Percentiles rank a stretch among this genome's conserved stretches.
These are phyloP conservation scores for Microcera coccophila DNA, from an alignment of 2,329 filamentous ascomycete genomes.

Conservation along the genomic window DNA sequence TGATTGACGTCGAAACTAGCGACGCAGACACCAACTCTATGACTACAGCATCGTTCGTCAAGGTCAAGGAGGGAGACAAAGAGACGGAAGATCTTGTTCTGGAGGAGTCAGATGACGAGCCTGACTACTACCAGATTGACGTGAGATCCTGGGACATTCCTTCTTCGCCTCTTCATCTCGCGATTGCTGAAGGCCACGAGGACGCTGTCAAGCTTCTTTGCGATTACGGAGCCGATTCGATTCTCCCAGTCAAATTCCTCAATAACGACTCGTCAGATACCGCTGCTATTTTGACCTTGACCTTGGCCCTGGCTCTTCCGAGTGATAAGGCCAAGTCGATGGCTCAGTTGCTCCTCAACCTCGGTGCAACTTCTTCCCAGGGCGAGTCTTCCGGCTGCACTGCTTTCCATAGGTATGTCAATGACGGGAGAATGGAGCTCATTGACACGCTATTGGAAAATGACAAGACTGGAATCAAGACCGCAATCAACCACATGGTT, in stretches of 20 bases:
- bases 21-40: constrained; percentile 51
- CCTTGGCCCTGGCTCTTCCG: constrained; percentile 63
- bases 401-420: constrained; percentile 61
- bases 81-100: constrained; percentile 38
- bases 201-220: constrained; percentile 67
- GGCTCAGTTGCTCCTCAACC: constrained; percentile 58
- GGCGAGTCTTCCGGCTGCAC: constrained; percentile 63
- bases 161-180: constrained; percentile 71
- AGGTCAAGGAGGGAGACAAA: constrained; percentile 51
- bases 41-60: constrained; percentile 71
- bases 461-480: constrained; percentile 58
- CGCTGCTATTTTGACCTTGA: constrained; percentile 64
- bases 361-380: constrained; percentile 71
- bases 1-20: constrained; percentile 44
- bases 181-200: constrained; percentile 68
- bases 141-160: constrained; percentile 75
- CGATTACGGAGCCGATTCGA: constrained; percentile 71
- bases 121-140: constrained; percentile 77
- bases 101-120: constrained; percentile 59
- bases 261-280: constrained; percentile 44
- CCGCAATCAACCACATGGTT: constrained; percentile 63
- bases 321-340: constrained; percentile 61
- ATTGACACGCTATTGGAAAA: constrained; percentile 49
- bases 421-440: constrained; percentile 44
- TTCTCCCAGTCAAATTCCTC: constrained; percentile 68